Evolutionary conservation across 257 asterid genomes (phyloP).

Genomic region (Solanum paucissectum): DNA sequence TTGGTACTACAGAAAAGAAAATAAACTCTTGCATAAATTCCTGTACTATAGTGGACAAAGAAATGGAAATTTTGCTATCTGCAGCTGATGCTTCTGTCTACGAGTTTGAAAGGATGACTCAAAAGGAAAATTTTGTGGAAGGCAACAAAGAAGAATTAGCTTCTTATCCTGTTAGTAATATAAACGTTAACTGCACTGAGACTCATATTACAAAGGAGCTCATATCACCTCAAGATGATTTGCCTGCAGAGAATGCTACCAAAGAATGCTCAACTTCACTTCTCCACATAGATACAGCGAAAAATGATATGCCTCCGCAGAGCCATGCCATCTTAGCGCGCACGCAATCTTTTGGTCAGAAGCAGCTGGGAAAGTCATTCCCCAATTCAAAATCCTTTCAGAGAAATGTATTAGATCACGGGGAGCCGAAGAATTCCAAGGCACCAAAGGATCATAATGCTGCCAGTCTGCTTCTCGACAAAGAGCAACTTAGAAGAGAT

Average conservation of each 20-base stretch:
- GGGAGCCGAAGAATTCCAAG: slow-evolving; percentile 2
- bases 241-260: slow-evolving; percentile 4
- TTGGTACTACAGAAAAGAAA: slow-evolving; percentile 9
- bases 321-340: slow-evolving; percentile 4
- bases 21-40: slow-evolving; percentile 8
- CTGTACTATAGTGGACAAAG: slow-evolving; percentile 20
- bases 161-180: slow-evolving; percentile 16
- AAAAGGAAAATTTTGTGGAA: slow-evolving; percentile 9
- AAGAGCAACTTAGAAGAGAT: slow-evolving; percentile 15
- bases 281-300: slow-evolving; percentile 6
- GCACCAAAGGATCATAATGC: slow-evolving; percentile 13
- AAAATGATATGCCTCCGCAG: slow-evolving; percentile 14
- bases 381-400: slow-evolving; percentile 12
- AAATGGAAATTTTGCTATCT: slow-evolving; percentile 12
- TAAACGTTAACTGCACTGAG: slow-evolving; percentile 15
- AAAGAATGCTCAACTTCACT: neutral
- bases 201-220: slow-evolving; percentile 5
- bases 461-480: slow-evolving; percentile 12
- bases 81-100: slow-evolving; percentile 13
- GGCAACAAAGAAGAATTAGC: slow-evolving; percentile 10
- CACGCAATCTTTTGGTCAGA: neutral
- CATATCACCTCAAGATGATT: slow-evolving; percentile 11
- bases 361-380: slow-evolving; percentile 15
- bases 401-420: slow-evolving; percentile 8
- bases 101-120: slow-evolving; percentile 12